phyloP scores from a whole-genome alignment of 176 grass and related monocot species.

The Rhynchospora tenuis region DNA sequence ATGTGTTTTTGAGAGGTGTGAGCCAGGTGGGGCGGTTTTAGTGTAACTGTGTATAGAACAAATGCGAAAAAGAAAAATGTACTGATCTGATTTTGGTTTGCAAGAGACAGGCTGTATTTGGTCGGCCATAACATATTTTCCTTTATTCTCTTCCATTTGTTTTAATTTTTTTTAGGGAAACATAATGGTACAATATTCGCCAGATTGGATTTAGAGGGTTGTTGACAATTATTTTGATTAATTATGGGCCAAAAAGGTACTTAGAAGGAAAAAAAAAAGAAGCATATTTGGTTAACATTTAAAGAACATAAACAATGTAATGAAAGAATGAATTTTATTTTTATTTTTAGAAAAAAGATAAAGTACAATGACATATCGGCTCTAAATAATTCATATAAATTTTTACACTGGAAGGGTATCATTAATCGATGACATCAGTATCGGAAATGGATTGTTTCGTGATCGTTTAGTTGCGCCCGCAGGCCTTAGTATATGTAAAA shows the following conservation, averaged over 20 bases:
- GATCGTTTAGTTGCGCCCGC: too few species aligned
- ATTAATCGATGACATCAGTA: too few species aligned
- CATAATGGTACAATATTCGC: background rate
- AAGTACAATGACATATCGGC: background rate
- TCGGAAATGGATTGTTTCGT: too few species aligned
- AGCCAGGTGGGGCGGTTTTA: constrained; percentile 12
- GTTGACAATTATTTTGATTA: background rate
- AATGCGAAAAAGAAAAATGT: background rate
- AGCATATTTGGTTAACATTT: background rate
- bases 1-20: constrained; percentile 14
- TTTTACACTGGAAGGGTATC: background rate
- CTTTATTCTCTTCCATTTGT: background rate
- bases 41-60: constrained; percentile 17
- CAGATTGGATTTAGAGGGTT: background rate
- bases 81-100: background rate
- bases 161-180: background rate
- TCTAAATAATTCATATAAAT: background rate
- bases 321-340: background rate
- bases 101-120: background rate
- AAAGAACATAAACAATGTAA: background rate
- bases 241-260: background rate
- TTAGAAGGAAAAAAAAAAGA: background rate
- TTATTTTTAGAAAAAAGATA: background rate
- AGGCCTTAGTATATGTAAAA: too few species aligned
- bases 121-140: constrained; percentile 2